phyloP scores from a whole-genome alignment of 192 early-diverging fungal species.

The Mortierella alpina region DNA sequence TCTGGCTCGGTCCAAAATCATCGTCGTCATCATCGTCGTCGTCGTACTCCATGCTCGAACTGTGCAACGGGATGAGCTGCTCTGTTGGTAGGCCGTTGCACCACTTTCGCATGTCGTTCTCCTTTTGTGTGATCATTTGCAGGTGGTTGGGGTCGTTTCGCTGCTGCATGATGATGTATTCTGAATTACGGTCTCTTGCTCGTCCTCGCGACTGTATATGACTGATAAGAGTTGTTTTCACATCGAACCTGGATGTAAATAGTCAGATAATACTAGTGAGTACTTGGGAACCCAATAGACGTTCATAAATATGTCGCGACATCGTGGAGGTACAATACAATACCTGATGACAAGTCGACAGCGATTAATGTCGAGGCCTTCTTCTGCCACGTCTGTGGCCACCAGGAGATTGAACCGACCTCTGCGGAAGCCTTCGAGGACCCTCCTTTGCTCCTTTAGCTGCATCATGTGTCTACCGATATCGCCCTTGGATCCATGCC shows the following conservation, averaged over 20 bases:
- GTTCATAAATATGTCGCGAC: not conserved
- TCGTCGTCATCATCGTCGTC: constrained; percentile 9
- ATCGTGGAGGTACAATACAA: not conserved
- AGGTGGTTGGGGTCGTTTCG: constrained; percentile 24
- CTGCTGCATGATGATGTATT: constrained; percentile 77
- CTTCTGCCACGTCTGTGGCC: constrained; percentile 94
- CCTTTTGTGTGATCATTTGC: constrained; percentile 54
- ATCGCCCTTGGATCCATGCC: constrained; percentile 61
- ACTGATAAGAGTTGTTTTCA: constrained; percentile 76
- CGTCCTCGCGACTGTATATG: constrained; percentile 92
- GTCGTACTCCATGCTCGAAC: not conserved
- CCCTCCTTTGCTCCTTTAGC: constrained; percentile 64
- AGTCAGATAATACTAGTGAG: not conserved
- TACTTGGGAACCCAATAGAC: not conserved
- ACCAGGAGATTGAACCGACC: constrained; percentile 82
- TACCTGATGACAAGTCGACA: constrained; percentile 89
- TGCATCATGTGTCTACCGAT: constrained; percentile 58
- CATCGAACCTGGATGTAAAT: constrained; percentile 70
- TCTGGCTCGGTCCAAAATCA: constrained; percentile 1
- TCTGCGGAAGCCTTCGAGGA: constrained; percentile 72
- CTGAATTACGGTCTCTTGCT: constrained; percentile 75
- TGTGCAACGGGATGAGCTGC: constrained; percentile 22
- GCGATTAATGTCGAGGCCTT: constrained; percentile 91
- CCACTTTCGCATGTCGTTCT: constrained; percentile 74
- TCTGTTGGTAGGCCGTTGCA: constrained; percentile 61